phyloP scores from a whole-genome alignment of 768 basidiomycete species.

The Pilatotrama ljubarskyi region DNA sequence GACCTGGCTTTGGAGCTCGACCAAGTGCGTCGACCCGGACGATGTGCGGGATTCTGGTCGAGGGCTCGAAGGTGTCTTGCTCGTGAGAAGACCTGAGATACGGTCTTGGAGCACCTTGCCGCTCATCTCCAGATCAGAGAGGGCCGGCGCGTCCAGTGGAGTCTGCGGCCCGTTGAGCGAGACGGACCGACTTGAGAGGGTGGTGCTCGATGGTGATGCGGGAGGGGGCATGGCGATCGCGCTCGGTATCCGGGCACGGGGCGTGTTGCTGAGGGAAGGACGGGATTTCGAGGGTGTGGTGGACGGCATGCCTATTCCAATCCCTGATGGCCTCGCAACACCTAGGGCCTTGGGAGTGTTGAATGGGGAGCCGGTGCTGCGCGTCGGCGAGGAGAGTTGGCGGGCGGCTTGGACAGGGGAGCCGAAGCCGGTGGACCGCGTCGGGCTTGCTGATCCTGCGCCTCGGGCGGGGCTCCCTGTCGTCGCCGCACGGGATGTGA shows the following conservation, averaged over 20 bases:
- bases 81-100: constrained; percentile 45
- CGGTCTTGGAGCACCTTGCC: constrained; percentile 48
- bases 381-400: constrained; percentile 39
- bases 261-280: constrained; percentile 44
- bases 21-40: constrained; percentile 24
- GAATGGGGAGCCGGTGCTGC: constrained; percentile 52
- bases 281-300: constrained; percentile 41
- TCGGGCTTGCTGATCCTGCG: constrained; percentile 25
- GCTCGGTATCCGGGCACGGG: constrained; percentile 68
- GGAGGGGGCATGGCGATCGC: constrained; percentile 83
- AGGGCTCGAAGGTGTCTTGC: constrained; percentile 33
- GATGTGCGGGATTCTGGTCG: constrained; percentile 41
- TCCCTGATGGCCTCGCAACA: constrained; percentile 35
- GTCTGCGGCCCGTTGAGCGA: constrained; percentile 38
- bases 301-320: constrained; percentile 42
- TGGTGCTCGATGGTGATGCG: constrained; percentile 51
- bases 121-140: constrained; percentile 41
- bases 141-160: constrained; percentile 10
- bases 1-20: constrained; percentile 39
- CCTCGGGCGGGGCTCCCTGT: constrained; percentile 21
- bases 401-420: constrained; percentile 24
- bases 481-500: constrained; percentile 48
- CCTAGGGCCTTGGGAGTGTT: constrained; percentile 63
- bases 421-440: constrained; percentile 19
- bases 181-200: constrained; percentile 37